Evolutionary conservation across 2,329 filamentous ascomycete genomes (phyloP).

Genomic region (Fusarium tupiense): DNA sequence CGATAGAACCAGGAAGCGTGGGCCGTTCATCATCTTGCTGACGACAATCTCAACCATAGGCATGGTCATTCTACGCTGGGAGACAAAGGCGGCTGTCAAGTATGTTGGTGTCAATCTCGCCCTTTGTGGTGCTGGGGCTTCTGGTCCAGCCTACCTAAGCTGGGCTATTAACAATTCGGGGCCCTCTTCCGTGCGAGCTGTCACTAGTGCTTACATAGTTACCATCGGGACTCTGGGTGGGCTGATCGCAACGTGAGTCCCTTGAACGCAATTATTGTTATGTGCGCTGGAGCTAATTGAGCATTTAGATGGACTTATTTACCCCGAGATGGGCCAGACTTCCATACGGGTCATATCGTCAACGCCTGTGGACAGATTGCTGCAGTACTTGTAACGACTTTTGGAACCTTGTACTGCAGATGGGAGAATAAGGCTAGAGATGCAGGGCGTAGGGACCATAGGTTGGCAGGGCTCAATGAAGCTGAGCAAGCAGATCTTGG

Average conservation of each 20-base stretch:
- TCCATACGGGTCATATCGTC: not conserved
- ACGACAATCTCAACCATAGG: not conserved
- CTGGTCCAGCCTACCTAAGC: slow-evolving; percentile 63
- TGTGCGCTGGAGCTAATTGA: not conserved
- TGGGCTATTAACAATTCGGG: slow-evolving; percentile 57
- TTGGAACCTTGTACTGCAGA: not conserved
- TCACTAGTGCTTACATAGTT: slow-evolving; percentile 49
- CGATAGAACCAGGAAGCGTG: slow-evolving; percentile 71
- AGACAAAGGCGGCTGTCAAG: slow-evolving; percentile 50
- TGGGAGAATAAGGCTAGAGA: not conserved
- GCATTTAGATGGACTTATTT: not conserved
- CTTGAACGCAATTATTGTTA: rapidly evolving
- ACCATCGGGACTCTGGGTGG: not conserved
- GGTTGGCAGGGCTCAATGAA: no score
- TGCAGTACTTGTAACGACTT: not conserved
- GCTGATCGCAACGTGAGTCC: no score
- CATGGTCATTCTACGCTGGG: slow-evolving; percentile 41
- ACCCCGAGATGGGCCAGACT: not conserved
- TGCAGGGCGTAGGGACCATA: not conserved
- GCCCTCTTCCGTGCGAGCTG: slow-evolving; percentile 47
- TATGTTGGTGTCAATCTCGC: no score
- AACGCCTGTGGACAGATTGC: not conserved
- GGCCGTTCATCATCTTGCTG: slow-evolving; percentile 57
- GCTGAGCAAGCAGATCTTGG: no score
- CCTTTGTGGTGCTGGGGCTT: slow-evolving; percentile 70